Percentiles rank a stretch among this genome's conserved stretches.
Conservation (phyloP, 352 stramenopile genomes). For the Elongisporangium anandrum region DNA sequence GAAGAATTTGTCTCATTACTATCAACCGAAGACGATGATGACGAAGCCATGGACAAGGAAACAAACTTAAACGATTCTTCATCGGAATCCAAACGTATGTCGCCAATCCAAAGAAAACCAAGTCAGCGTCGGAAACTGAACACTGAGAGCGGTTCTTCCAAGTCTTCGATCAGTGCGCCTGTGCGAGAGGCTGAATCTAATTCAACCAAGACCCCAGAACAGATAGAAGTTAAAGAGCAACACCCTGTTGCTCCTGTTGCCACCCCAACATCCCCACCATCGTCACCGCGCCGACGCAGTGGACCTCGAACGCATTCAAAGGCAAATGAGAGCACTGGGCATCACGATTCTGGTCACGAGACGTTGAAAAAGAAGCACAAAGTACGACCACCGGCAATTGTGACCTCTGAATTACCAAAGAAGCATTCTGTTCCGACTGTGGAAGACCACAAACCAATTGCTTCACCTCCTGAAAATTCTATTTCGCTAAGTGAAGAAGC, state of each 20-base stretch:
- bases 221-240: not conserved
- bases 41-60: conserved; percentile 7
- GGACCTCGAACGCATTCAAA: conserved; percentile 3
- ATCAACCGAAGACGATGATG: conserved; percentile 26
- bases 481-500: not conserved
- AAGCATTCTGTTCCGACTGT: not conserved
- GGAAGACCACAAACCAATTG: not conserved
- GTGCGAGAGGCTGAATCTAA: not conserved
- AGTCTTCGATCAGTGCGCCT: not conserved
- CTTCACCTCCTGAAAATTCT: not conserved
- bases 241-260: not conserved
- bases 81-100: conserved; percentile 4
- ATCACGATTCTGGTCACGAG: not conserved
- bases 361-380: conserved; percentile 4
- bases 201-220: not conserved
- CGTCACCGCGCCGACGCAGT: conserved; percentile 2
- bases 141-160: not conserved
- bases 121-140: conserved; percentile 8
- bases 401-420: not conserved
- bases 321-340: not conserved
- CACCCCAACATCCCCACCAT: not conserved
- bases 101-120: conserved; percentile 29
- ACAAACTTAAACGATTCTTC: conserved; percentile 11
- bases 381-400: not conserved
- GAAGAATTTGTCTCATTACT: conserved; percentile 59